phyloP scores from a whole-genome alignment of 148 eudicot genomes.

The Rhododendron mucronatum region DNA sequence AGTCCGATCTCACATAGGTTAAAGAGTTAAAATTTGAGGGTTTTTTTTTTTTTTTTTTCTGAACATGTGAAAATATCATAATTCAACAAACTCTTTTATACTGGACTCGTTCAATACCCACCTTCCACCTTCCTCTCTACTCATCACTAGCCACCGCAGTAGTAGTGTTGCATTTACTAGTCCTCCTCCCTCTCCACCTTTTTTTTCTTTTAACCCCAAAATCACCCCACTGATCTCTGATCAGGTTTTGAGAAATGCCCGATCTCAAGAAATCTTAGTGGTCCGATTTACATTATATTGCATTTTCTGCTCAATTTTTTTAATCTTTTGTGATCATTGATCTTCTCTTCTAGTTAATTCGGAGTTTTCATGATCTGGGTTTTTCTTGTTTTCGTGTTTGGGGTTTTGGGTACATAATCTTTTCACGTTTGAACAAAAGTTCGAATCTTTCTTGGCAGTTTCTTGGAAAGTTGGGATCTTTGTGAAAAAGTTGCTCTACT shows the following conservation, averaged over 20 bases:
- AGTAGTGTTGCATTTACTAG: not conserved
- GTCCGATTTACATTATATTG: not conserved
- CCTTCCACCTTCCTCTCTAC: not conserved
- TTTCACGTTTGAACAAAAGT: not conserved
- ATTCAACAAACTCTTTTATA: not conserved
- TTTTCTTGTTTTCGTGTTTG: conserved; percentile 2
- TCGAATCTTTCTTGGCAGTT: not conserved
- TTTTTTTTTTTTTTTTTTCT: not conserved
- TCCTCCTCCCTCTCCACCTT: not conserved
- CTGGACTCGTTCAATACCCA: not conserved
- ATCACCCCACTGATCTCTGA: not conserved
- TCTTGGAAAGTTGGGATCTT: not conserved
- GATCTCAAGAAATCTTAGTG: not conserved
- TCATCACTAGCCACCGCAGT: not conserved
- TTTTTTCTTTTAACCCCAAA: not conserved
- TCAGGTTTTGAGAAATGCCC: not conserved
- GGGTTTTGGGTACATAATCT: not conserved
- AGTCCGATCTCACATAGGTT: not conserved
- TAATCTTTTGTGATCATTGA: not conserved
- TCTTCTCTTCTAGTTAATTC: not conserved
- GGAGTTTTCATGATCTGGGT: conserved; percentile 13
- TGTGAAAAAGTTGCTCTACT: not conserved
- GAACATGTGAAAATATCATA: not conserved
- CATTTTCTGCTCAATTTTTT: not conserved
- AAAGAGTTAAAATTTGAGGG: not conserved